Conservation (phyloP, 73 alveolate species). For the Tetrahymena malaccensis region DNA sequence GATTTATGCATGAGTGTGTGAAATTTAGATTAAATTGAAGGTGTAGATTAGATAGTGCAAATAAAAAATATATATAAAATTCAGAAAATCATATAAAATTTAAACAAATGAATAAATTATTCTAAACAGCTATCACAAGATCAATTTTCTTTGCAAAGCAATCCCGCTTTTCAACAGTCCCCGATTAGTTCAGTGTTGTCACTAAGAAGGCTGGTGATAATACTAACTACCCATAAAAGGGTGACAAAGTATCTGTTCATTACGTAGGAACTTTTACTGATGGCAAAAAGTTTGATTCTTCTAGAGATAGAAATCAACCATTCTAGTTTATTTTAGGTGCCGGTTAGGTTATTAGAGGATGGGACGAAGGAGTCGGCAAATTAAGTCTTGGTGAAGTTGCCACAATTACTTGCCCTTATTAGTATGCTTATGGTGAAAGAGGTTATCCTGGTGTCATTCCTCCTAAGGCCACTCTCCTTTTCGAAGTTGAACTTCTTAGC, state of each 20-base stretch:
- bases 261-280: slow-evolving; percentile 85
- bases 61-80: neutral
- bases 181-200: slow-evolving; percentile 42
- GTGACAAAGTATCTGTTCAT: slow-evolving; percentile 82
- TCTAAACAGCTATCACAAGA: neutral
- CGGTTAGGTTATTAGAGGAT: slow-evolving; percentile 95
- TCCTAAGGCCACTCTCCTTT: slow-evolving; percentile 75
- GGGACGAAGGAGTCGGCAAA: slow-evolving; percentile 93
- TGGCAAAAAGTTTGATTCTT: slow-evolving; percentile 88
- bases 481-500: slow-evolving; percentile 80
- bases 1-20: neutral
- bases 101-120: neutral
- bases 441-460: slow-evolving; percentile 94
- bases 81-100: neutral
- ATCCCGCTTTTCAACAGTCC: neutral
- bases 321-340: slow-evolving; percentile 79
- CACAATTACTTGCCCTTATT: slow-evolving; percentile 73
- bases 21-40: neutral
- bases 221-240: slow-evolving; percentile 78
- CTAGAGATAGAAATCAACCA: slow-evolving; percentile 86
- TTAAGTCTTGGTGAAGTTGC: slow-evolving; percentile 84
- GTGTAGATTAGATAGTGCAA: neutral
- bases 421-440: slow-evolving; percentile 86
- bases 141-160: neutral
- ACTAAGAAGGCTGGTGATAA: slow-evolving; percentile 89